phyloP scores from a whole-genome alignment of 2,329 filamentous ascomycete genomes.

The Trichophyton simii region DNA sequence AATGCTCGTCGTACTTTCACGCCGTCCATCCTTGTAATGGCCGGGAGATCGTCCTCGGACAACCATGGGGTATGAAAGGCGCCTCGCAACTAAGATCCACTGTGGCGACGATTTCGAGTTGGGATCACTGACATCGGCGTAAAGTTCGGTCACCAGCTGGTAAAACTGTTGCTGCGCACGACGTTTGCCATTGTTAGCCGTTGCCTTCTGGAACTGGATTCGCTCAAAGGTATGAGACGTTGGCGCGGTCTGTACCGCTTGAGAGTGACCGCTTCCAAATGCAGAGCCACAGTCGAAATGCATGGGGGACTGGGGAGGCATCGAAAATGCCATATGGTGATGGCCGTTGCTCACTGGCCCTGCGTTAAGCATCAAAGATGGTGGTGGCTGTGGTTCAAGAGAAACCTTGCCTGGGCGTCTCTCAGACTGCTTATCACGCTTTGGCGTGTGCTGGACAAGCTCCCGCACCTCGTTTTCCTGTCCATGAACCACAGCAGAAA shows the following conservation, averaged over 20 bases:
- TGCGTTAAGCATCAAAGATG: conserved; percentile 27
- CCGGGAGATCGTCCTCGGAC: conserved; percentile 75
- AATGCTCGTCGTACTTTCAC: conserved; percentile 57
- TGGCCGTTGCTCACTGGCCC: conserved; percentile 15
- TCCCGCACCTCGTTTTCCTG: conserved; percentile 65
- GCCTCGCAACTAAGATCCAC: conserved; percentile 59
- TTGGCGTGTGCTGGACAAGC: conserved; percentile 80
- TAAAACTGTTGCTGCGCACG: conserved; percentile 87
- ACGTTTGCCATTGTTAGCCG: conserved; percentile 84
- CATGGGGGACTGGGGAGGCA: conserved; percentile 18
- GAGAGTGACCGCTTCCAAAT: conserved; percentile 22
- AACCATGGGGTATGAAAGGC: conserved; percentile 68
- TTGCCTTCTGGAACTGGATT: conserved; percentile 89
- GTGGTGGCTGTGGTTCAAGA: conserved; percentile 53
- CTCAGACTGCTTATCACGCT: conserved; percentile 76
- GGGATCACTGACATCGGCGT: conserved; percentile 50
- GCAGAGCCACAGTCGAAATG: conserved; percentile 25
- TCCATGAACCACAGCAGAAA: conserved; percentile 70
- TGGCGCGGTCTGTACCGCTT: conserved; percentile 19
- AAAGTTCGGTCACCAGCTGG: conserved; percentile 76
- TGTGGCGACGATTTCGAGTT: conserved; percentile 31
- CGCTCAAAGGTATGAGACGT: conserved; percentile 62
- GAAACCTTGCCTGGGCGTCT: conserved; percentile 58
- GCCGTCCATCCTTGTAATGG: conserved; percentile 61
- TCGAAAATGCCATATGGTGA: conserved; percentile 18